phyloP scores from a whole-genome alignment of 164 flowering plant genomes.

The Litsea cubeba region DNA sequence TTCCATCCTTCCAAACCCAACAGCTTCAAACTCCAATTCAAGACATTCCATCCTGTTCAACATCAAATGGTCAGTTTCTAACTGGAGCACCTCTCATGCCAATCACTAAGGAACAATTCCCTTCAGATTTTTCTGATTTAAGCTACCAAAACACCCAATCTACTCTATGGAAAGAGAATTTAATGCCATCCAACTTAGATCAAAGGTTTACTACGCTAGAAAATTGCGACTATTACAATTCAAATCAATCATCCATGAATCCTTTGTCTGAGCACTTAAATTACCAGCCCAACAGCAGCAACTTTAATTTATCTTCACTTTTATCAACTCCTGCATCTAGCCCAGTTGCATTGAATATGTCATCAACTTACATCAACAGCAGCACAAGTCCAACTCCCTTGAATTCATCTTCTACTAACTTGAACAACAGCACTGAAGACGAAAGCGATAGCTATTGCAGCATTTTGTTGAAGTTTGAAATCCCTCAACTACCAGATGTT shows the following conservation, averaged over 20 bases:
- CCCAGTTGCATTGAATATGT: conserved; percentile 48
- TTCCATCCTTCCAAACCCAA: conserved; percentile 15
- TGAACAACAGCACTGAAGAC: conserved; percentile 40
- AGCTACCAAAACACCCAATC: conserved; percentile 20
- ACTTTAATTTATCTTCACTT: conserved; percentile 32
- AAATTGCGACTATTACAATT: conserved; percentile 12
- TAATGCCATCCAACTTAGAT: conserved; percentile 11
- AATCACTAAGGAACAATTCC: conserved; percentile 29
- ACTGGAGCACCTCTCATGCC: conserved; percentile 33
- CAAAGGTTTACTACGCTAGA: conserved; percentile 19
- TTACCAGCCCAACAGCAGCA: conserved; percentile 22
- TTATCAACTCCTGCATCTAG: conserved; percentile 58
- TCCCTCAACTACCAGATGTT: conserved; percentile 43
- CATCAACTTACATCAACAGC: conserved; percentile 29
- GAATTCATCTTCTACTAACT: conserved; percentile 42
- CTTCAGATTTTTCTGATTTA: conserved; percentile 16
- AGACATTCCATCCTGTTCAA: conserved; percentile 20
- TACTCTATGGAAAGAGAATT: conserved; percentile 33
- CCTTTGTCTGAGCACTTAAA: conserved; percentile 21
- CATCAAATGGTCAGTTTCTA: conserved; percentile 18
- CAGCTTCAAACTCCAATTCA: conserved; percentile 25
- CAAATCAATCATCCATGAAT: conserved; percentile 22
- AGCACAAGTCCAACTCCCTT: conserved; percentile 47
- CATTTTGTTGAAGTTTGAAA: conserved; percentile 43
- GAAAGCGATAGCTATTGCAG: conserved; percentile 60